Percentiles rank a stretch among this genome's conserved stretches.
phyloP scores from a whole-genome alignment of 768 basidiomycete species.

The Coprinellus micaceus region DNA sequence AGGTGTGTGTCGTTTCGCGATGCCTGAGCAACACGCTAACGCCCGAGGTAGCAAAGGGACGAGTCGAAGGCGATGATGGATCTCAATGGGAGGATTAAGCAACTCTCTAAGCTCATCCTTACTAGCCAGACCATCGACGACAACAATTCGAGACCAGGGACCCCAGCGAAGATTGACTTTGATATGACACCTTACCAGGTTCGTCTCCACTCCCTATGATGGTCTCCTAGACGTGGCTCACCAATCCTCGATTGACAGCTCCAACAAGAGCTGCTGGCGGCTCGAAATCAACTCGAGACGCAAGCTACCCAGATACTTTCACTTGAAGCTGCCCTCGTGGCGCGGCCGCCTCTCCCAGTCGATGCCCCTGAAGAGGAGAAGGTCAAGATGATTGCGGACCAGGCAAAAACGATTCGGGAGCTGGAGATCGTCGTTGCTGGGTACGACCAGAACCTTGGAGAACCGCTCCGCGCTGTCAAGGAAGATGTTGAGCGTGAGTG shows the following conservation, averaged over 20 bases:
- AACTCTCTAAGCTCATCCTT: constrained; percentile 78
- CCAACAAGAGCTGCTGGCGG: constrained; percentile 82
- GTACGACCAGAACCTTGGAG: constrained; percentile 71
- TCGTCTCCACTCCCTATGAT: constrained; percentile 11
- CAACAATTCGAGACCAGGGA: constrained; percentile 71
- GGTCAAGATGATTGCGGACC: constrained; percentile 68
- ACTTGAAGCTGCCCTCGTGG: constrained; percentile 70
- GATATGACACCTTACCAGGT: constrained; percentile 87
- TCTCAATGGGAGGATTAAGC: constrained; percentile 73
- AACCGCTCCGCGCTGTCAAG: constrained; percentile 59
- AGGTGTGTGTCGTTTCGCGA: constrained; percentile 29
- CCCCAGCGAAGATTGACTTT: constrained; percentile 87
- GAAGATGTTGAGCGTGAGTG: constrained; percentile 78
- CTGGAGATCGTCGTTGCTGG: constrained; percentile 68
- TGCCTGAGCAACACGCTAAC: background rate
- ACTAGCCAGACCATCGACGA: constrained; percentile 83
- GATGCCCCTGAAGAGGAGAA: constrained; percentile 71
- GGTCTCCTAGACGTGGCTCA: background rate
- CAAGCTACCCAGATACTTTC: constrained; percentile 83
- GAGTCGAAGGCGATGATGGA: constrained; percentile 84
- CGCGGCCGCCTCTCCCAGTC: constrained; percentile 62
- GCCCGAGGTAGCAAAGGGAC: constrained; percentile 61
- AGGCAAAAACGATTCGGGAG: constrained; percentile 72
- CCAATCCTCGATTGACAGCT: constrained; percentile 40
- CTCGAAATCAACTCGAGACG: constrained; percentile 72